Base-by-base conservation (phyloP, 805 yeast species). In the Candida yuanshanica region DNA sequence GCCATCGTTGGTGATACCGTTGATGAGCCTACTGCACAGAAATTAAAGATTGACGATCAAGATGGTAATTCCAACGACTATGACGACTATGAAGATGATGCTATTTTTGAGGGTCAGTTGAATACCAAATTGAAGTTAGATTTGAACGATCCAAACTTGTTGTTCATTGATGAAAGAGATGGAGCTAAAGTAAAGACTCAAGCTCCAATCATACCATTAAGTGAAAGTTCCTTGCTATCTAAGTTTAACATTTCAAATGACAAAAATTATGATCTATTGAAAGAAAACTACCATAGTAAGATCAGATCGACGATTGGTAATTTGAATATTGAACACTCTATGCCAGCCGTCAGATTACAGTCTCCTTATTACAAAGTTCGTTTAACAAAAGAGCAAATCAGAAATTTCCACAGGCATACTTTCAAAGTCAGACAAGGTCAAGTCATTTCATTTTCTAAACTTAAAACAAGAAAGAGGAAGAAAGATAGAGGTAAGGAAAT, bases 271-370 rank as follows among this genome's bases (percentile, higher is more conserved):
- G 95, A 87, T 43, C 64, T 83, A 39, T 68, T 93, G 50, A 84
- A 83, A 55, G 84, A 80, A 43, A 90, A 88, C 54, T 89, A 90
- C 59, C 95, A 89, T 59, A 79, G 95, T 31, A 91, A 87, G 67
- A 86, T 91, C 27, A 80, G 99, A 60, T 79, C 96, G 3, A 95
- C 95, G 7, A 80, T 93, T 53, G 95, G 97, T 35, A 87, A 91
- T 50, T 70, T 93, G 47, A 81, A 77, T 38, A 89, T 93, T 47
- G 98, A 93, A 55, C 99, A 93, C 60, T 77, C 97, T 0, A 72
- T 80, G 52, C 95, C 96, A 1, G 97, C 99, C 0, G 56, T 79
- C 21, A 72, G 93, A 37, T 68, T 93, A 37, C 99, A 93, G 64
- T 76, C 89, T 0, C 99, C 99, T 3, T 89, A 78, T 63, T 93